phyloP scores from a whole-genome alignment of 2,329 filamentous ascomycete genomes.

The Microdochium paspali region DNA sequence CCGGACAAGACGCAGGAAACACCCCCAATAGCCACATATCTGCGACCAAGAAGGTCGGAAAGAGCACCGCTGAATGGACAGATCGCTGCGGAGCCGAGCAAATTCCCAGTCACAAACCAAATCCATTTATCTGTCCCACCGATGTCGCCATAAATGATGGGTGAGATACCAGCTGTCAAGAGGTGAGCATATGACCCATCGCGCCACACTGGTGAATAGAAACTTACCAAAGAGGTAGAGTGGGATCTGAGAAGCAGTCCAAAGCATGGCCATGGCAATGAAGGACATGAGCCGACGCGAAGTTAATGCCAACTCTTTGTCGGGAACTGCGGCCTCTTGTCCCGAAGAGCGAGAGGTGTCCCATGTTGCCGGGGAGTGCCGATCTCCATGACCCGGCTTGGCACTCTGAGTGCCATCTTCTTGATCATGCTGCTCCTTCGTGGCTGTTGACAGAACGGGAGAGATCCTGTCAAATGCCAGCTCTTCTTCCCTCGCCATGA shows the following conservation, averaged over 20 bases:
- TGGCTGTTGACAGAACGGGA: not conserved
- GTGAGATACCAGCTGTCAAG: constrained; percentile 30
- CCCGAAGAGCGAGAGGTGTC: not conserved
- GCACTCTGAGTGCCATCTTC: not conserved
- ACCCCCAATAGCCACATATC: not conserved
- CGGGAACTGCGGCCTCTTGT: not conserved
- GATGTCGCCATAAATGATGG: constrained; percentile 47
- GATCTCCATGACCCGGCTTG: not conserved
- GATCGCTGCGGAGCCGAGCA: not conserved
- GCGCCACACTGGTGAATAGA: not conserved
- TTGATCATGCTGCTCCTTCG: not conserved
- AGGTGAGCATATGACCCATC: constrained; percentile 2
- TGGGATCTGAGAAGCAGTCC: constrained; percentile 52
- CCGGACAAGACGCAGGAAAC: constrained; percentile 26
- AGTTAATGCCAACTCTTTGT: constrained; percentile 20
- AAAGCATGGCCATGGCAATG: constrained; percentile 49
- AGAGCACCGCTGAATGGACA: not conserved
- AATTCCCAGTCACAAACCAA: not conserved
- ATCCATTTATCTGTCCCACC: constrained; percentile 28
- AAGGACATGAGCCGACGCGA: constrained; percentile 42
- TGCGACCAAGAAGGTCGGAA: not conserved
- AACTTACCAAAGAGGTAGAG: constrained; percentile 39
- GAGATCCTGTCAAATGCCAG: not conserved
- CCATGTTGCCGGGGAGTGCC: not conserved
- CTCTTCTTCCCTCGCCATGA: not conserved